Evolutionary conservation across 2,329 filamentous ascomycete genomes (phyloP).

Genomic region (Apiospora marii): DNA sequence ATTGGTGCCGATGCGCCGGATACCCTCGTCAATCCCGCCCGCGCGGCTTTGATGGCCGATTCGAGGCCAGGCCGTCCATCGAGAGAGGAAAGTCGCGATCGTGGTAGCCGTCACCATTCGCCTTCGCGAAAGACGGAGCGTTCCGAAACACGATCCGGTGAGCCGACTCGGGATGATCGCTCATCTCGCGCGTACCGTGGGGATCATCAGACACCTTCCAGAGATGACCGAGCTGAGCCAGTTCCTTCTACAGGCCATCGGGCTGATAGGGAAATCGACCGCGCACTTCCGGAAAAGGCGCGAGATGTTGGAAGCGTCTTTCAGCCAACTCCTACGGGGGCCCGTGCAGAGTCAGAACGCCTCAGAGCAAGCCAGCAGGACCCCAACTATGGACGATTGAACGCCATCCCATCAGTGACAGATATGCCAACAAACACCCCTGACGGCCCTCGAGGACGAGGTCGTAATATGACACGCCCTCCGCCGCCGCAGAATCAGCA

Average conservation of each 20-base stretch:
- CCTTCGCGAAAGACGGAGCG: conserved; percentile 60
- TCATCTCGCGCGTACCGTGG: conserved; percentile 51
- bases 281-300: conserved; percentile 48
- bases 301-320: conserved; percentile 49
- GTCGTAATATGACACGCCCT: conserved; percentile 51
- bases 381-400: conserved; percentile 69
- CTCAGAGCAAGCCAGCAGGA: conserved; percentile 62
- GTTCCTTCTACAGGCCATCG: conserved; percentile 37
- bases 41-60: conserved; percentile 55
- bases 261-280: conserved; percentile 50
- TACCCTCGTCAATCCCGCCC: conserved; percentile 56
- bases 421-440: conserved; percentile 52
- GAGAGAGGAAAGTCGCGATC: conserved; percentile 56
- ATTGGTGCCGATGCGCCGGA: conserved; percentile 47
- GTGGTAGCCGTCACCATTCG: conserved; percentile 42
- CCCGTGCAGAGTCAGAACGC: conserved; percentile 58
- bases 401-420: conserved; percentile 54
- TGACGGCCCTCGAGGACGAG: conserved; percentile 63
- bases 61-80: conserved; percentile 46
- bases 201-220: conserved; percentile 41
- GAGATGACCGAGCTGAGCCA: conserved; percentile 43
- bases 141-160: conserved; percentile 45
- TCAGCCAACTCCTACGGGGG: conserved; percentile 42
- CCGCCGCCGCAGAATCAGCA: conserved; percentile 42
- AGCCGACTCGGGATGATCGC: conserved; percentile 56